Evolutionary conservation across 768 basidiomycete genomes (phyloP).

Genomic region (Boletus vinaceobasis): DNA sequence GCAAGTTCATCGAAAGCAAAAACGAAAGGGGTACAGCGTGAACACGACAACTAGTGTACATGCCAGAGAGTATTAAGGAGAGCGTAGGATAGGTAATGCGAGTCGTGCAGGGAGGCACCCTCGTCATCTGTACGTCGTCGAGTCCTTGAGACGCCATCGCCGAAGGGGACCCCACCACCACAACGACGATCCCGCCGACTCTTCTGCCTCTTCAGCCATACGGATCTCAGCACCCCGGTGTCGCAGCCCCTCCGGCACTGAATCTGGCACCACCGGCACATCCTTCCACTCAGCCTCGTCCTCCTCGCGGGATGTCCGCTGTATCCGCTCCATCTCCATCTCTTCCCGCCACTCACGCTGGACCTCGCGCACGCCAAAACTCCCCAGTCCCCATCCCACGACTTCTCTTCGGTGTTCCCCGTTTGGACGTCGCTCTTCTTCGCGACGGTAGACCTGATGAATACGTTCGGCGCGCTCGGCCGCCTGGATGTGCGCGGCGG

Average conservation of each 20-base stretch:
- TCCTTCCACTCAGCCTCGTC: slow-evolving; percentile 25
- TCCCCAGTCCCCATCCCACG: slow-evolving; percentile 72
- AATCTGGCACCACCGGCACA: neutral
- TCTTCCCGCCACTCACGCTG: slow-evolving; percentile 31
- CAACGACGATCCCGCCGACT: slow-evolving; percentile 38
- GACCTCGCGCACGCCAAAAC: slow-evolving; percentile 48
- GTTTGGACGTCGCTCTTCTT: slow-evolving; percentile 22
- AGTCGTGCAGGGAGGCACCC: too few relatives aligned
- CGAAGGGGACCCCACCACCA: slow-evolving; percentile 83
- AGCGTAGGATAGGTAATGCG: neutral
- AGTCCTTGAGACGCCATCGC: slow-evolving; percentile 73
- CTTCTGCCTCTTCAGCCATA: slow-evolving; percentile 1
- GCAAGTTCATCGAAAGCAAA: slow-evolving; percentile 11
- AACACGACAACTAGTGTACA: slow-evolving; percentile 3
- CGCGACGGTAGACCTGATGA: slow-evolving; percentile 52
- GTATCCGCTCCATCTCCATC: neutral
- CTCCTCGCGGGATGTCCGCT: slow-evolving; percentile 5
- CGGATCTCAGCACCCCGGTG: slow-evolving; percentile 1
- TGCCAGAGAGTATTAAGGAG: slow-evolving; percentile 2
- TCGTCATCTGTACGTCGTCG: slow-evolving; percentile 56
- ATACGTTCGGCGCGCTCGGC: slow-evolving; percentile 64
- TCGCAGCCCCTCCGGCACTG: slow-evolving; percentile 3
- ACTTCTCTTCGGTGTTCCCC: slow-evolving; percentile 28
- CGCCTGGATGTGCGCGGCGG: slow-evolving; percentile 69
- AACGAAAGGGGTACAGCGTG: neutral